Percentiles rank a stretch among this genome's conserved stretches.
Evolutionary conservation across 2,329 filamentous ascomycete genomes (phyloP).

Genomic region (Sporothrix brasiliensis): DNA sequence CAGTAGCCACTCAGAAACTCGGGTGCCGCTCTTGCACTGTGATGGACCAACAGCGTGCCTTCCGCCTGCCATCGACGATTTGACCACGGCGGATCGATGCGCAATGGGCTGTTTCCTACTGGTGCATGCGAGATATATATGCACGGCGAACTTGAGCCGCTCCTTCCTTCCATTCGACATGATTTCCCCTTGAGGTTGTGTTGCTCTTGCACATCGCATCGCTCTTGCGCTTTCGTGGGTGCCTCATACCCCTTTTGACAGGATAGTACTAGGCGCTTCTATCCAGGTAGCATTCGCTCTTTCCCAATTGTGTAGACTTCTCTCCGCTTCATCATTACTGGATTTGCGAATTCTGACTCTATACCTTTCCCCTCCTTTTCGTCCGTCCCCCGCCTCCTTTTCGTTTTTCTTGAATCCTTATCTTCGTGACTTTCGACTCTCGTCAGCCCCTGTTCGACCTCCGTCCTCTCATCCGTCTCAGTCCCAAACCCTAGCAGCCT

Average conservation of each 20-base stretch:
- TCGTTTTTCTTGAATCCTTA: neutral
- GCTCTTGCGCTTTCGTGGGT: neutral
- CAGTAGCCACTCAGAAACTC: neutral
- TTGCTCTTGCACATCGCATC: neutral
- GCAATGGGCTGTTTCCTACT: slow-evolving; percentile 8
- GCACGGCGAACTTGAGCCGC: slow-evolving; percentile 14
- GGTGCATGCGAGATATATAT: slow-evolving; percentile 11
- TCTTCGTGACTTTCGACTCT: slow-evolving; percentile 7
- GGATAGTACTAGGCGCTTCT: neutral
- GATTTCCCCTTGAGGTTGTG: neutral
- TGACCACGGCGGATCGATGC: neutral
- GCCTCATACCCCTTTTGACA: neutral
- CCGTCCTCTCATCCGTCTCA: slow-evolving; percentile 15
- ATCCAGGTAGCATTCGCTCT: neutral
- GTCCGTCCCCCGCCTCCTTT: neutral
- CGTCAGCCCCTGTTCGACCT: neutral
- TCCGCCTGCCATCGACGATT: neutral
- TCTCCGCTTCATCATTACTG: neutral
- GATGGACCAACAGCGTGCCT: slow-evolving; percentile 3
- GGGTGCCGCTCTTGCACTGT: neutral
- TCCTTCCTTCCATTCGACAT: neutral
- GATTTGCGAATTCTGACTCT: slow-evolving; percentile 13
- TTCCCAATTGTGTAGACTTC: neutral
- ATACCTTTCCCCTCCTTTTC: neutral
- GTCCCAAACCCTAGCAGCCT: slow-evolving; percentile 13